These are phyloP conservation scores for Boehmeria nivea DNA, from an alignment of 306 rosid species.

Conservation along the genomic window DNA sequence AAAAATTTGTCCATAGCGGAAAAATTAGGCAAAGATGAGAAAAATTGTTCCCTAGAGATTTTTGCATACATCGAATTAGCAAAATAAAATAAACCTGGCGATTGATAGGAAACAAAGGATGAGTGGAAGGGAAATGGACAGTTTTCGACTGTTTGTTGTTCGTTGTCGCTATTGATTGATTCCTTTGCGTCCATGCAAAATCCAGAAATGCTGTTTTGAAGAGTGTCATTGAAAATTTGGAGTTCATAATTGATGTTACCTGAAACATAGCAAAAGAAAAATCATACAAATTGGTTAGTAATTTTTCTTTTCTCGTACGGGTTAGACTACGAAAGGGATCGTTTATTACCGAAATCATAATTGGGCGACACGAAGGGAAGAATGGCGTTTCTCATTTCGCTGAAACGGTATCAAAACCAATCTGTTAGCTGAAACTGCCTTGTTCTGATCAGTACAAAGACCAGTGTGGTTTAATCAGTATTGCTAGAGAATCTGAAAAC, in stretches of 20 bases:
- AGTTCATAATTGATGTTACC: constrained; percentile 31
- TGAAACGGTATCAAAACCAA: background rate
- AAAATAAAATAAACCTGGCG: constrained; percentile 43
- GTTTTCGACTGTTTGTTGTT: constrained; percentile 24
- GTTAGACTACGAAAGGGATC: no score
- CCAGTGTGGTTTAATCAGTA: no score
- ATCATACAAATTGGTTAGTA: no score
- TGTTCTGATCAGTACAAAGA: background rate
- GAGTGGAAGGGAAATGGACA: constrained; percentile 24
- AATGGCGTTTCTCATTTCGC: constrained; percentile 42
- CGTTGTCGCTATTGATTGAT: constrained; percentile 30
- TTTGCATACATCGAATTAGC: background rate
- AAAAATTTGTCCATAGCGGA: no score
- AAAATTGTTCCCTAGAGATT: constrained; percentile 12
- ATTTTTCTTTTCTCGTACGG: no score
- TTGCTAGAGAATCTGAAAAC: no score
- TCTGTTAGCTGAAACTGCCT: no score
- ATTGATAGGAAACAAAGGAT: constrained; percentile 22
- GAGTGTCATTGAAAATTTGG: constrained; percentile 13
- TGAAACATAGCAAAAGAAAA: constrained; percentile 8
- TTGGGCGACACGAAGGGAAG: constrained; percentile 28
- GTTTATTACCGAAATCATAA: constrained; percentile 32
- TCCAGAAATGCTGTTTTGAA: constrained; percentile 17
- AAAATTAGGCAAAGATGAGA: constrained; percentile 12
- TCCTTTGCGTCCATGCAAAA: constrained; percentile 30